Base-by-base conservation (phyloP, 2,329 filamentous ascomycete genomes). In the Metarhizium robertsii region DNA sequence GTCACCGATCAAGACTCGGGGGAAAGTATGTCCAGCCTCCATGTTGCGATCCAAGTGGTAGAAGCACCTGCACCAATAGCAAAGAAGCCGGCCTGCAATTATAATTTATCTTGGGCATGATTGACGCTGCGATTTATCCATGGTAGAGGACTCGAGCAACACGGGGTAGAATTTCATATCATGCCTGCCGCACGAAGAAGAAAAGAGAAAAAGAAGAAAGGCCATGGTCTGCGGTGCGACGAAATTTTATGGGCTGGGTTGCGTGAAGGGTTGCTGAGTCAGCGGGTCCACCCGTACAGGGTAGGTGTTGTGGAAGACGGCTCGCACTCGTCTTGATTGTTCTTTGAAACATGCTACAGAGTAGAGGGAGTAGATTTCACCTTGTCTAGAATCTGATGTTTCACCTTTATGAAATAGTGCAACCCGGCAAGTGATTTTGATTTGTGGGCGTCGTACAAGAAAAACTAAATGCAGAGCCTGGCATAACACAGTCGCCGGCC, bases 171-270 rank as follows among this genome's bases (percentile, higher is more conserved):
- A 76, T 73, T 76, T 74, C 69, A 73, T 74, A 80, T 85, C 79
- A 83, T 85, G 83, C 84, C 84, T 76, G 86, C 87, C 87, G 87
- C 87, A 91, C 86, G 78, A 89, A 79, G 83, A 80, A 79, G 75
- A 75, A 78, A 81, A 82, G 74, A 68, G 71, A 66, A 73, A 73
- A 75, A 71, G 71, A 68, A 71, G 61, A 54, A 61, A 65, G 66
- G 66, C 60, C 52, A 0, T 45, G 13, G 61, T 25, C 25, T 4
- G 25, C 63, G 51, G 20, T 51, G 55, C 52, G 32, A 57, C 49
- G 59, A 61, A 59, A 61, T 68, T 70, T 71, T 71, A 68, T 67
- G 38, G 47, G 20, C 45, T 45, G 51, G 25, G 6, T 32, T 5
- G 6, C n/a, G 29, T 18, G 4, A 11, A 53, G 6, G 5, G 20